A percentile compares a stretch with the other conserved stretches of the same genome.
These are phyloP conservation scores for Globisporangium polare DNA, from an alignment of 352 stramenopile genomes.

Conservation along the genomic window DNA sequence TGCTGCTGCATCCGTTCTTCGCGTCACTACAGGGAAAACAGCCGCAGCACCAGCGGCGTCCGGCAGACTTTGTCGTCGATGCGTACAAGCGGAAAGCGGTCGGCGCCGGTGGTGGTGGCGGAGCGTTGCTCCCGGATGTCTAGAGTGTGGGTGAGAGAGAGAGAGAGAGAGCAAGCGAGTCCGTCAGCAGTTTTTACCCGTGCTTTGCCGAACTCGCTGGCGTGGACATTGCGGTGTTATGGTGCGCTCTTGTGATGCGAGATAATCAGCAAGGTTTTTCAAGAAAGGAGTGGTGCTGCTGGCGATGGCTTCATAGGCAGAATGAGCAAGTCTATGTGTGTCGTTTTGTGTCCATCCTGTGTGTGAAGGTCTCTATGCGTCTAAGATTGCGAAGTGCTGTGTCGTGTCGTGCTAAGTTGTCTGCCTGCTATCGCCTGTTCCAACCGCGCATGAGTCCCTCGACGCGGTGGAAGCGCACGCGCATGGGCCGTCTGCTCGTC, in stretches of 20 bases:
- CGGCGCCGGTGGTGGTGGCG: conserved; percentile 1
- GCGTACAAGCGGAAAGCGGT: conserved; percentile 31
- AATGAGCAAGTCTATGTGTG: neutral
- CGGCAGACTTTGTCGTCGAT: conserved; percentile 56
- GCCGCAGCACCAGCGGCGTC: neutral
- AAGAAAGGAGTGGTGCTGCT: neutral
- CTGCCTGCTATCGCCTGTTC: conserved; percentile 19
- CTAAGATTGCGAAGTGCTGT: neutral
- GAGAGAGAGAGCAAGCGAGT: neutral
- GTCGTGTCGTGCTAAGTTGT: neutral
- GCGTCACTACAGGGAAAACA: conserved; percentile 23
- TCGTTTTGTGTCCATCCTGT: neutral
- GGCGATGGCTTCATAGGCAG: neutral
- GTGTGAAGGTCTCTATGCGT: conserved; percentile 12
- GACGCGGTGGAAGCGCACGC: conserved; percentile 70
- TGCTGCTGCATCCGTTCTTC: conserved; percentile 63
- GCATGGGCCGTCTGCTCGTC: conserved; percentile 48
- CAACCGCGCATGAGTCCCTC: conserved; percentile 74
- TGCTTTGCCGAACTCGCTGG: neutral
- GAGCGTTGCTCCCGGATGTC: conserved; percentile 32
- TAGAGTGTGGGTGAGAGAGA: conserved; percentile 17
- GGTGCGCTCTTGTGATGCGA: neutral
- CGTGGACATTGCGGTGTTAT: neutral
- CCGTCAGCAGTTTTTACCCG: neutral
- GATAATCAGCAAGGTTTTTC: neutral